A percentile compares a stretch with the other conserved stretches of the same genome.
Evolutionary conservation across 495 filamentous ascomycete genomes (phyloP).

Genomic region (Penicillium mononematosum): DNA sequence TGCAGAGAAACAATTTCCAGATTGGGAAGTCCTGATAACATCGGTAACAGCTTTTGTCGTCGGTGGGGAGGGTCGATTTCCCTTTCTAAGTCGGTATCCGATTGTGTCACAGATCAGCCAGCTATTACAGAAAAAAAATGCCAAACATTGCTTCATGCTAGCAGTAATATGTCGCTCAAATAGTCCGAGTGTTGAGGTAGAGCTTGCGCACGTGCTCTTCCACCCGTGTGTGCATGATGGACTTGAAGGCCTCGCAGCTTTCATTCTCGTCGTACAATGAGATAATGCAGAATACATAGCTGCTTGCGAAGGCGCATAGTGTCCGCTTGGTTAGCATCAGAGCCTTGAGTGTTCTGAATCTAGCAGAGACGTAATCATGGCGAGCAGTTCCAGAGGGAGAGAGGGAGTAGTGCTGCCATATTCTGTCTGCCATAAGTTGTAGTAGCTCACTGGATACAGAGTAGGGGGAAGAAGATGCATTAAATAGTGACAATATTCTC

Average conservation of each 20-base stretch:
- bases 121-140: neutral
- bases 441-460: neutral
- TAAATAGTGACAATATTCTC: neutral
- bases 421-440: neutral
- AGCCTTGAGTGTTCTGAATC: constrained; percentile 1
- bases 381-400: constrained; percentile 3
- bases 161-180: neutral
- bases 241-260: constrained; percentile 8
- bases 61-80: neutral
- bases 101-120: neutral
- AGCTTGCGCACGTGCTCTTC: constrained; percentile 6
- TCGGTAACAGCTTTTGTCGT: neutral
- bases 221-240: neutral
- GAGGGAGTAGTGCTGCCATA: neutral
- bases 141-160: neutral
- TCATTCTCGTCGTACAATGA: constrained; percentile 1
- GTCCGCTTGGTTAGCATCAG: neutral
- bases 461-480: neutral
- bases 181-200: constrained; percentile 1
- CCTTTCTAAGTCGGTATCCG: neutral
- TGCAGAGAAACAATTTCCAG: constrained; percentile 20
- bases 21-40: constrained; percentile 11
- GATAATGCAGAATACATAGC: neutral
- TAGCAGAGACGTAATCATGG: neutral
- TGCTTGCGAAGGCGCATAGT: neutral